A percentile compares a stretch with the other conserved stretches of the same genome.
These are phyloP conservation scores for Plectranthus barbatus DNA, from an alignment of 257 asterid genomes.

Conservation along the genomic window DNA sequence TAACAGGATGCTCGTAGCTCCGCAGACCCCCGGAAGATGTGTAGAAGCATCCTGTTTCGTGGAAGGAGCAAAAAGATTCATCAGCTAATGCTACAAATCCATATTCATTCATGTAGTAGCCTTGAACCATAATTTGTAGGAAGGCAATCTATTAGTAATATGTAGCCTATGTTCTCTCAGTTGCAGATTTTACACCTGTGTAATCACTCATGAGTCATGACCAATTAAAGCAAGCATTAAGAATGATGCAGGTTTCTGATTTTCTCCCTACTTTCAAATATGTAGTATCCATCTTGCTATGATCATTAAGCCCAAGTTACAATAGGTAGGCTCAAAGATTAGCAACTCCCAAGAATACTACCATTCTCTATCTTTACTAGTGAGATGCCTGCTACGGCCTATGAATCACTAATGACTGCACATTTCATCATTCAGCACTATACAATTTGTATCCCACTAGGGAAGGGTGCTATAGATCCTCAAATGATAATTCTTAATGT, in stretches of 20 bases:
- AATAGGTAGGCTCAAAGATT: neutral
- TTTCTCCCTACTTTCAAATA: neutral
- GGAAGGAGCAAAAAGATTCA: no score
- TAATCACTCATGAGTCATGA: neutral
- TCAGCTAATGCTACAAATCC: no score
- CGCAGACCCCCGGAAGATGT: slow-evolving; percentile 89
- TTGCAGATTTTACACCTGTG: neutral
- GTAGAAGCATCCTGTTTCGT: slow-evolving; percentile 74
- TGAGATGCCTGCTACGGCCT: neutral
- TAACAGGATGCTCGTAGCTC: slow-evolving; percentile 79
- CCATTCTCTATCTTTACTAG: neutral
- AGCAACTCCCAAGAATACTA: neutral
- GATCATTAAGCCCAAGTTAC: neutral
- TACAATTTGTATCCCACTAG: neutral
- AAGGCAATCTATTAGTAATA: no score
- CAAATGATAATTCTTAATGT: neutral
- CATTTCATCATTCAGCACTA: neutral
- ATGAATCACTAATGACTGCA: neutral
- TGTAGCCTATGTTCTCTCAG: no score
- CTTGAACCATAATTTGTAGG: no score
- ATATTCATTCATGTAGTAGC: no score
- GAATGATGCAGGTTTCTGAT: neutral
- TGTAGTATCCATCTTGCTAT: neutral
- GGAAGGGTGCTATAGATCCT: neutral
- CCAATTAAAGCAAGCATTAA: neutral